A percentile compares a stretch with the other conserved stretches of the same genome.
Evolutionary conservation across 257 asterid genomes (phyloP).

Genomic region (Gentiana macrophylla): DNA sequence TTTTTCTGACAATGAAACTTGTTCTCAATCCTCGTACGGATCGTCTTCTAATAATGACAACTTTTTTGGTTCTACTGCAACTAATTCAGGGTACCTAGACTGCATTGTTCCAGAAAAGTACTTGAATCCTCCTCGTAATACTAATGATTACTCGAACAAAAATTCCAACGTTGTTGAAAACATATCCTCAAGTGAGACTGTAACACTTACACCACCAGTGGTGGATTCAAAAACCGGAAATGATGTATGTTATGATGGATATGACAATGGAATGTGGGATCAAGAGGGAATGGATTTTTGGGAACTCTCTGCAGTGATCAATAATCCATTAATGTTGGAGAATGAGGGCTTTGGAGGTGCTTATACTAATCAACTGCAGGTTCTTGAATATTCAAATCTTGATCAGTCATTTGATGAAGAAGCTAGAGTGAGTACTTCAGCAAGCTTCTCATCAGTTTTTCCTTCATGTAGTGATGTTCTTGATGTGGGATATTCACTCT

Average conservation of each 20-base stretch:
- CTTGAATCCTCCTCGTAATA: slow-evolving; percentile 39
- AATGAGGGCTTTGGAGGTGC: slow-evolving; percentile 12
- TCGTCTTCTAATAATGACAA: slow-evolving; percentile 23
- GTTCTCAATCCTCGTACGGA: slow-evolving; percentile 26
- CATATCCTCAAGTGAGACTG: slow-evolving; percentile 6
- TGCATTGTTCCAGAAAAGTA: slow-evolving; percentile 78
- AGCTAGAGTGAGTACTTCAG: slow-evolving; percentile 9
- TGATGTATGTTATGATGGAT: slow-evolving; percentile 10
- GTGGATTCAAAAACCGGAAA: slow-evolving; percentile 14
- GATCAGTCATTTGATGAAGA: slow-evolving; percentile 17
- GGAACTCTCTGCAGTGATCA: slow-evolving; percentile 64
- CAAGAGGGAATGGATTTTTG: slow-evolving; percentile 42
- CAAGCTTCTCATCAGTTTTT: slow-evolving; percentile 25
- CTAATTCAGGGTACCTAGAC: slow-evolving; percentile 75
- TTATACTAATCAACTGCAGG: slow-evolving; percentile 1
- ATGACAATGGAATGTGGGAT: slow-evolving; percentile 28
- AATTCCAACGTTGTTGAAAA: slow-evolving; percentile 1
- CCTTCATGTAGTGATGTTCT: slow-evolving; percentile 48
- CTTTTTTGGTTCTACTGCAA: slow-evolving; percentile 24
- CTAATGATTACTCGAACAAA: slow-evolving; percentile 2
- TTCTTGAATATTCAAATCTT: slow-evolving; percentile 13
- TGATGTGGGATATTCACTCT: slow-evolving; percentile 39
- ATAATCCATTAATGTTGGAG: slow-evolving; percentile 15
- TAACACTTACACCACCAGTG: slow-evolving; percentile 16
- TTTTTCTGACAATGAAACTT: slow-evolving; percentile 15